Base-by-base conservation (phyloP, 495 filamentous ascomycete genomes). In the Aspergillus homomorphus region DNA sequence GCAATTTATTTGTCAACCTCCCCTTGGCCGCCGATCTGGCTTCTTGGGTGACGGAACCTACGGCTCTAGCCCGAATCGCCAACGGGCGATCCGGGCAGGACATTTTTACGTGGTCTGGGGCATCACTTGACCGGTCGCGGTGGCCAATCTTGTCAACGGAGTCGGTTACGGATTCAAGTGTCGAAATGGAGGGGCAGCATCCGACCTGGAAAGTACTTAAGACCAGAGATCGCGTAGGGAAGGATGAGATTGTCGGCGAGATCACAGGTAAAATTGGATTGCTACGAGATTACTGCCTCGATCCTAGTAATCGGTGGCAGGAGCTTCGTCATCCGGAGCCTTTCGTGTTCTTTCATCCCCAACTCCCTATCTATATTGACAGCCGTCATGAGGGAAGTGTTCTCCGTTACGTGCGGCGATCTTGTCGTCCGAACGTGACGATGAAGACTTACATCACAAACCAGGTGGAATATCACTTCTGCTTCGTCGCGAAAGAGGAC, bases 331-430 rank as follows among this genome's bases (percentile, higher is more conserved):
- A 91, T 66, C 92, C 94, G 5, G 85, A 91, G 38, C 89, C 89
- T 6, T 92, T 91, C 60, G 89, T 96, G 28, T 87, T 92, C 65
- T 93, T 94, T 71, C 89, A 90, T 64, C 87, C 87, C 6, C 79
- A 82, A 48, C 82, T 93, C 18, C 89, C 93, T 0, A 81, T 98
- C 15, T 96, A 91, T 74, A 92, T 98, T 60, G 94, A 98, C 70
- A 90, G 90, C 4, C 84, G 94, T 26, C 80, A 80, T 58, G 89
- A 92, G 75, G 94, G 93, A 15, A 95, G 89, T 16, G 76, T 84
- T 16, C 84, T 92, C 49, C 88, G 94, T 26, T 97, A 91, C 67
- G 83, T 91, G 19, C 83, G 94, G 38, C 83, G 93, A 50, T 97
- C 94, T 64, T 98, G 94, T 71, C 83, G 80, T 51, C 89, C 94